These are phyloP conservation scores for Eutypa lata DNA, from an alignment of 2,329 filamentous ascomycete species.

Conservation along the genomic window DNA sequence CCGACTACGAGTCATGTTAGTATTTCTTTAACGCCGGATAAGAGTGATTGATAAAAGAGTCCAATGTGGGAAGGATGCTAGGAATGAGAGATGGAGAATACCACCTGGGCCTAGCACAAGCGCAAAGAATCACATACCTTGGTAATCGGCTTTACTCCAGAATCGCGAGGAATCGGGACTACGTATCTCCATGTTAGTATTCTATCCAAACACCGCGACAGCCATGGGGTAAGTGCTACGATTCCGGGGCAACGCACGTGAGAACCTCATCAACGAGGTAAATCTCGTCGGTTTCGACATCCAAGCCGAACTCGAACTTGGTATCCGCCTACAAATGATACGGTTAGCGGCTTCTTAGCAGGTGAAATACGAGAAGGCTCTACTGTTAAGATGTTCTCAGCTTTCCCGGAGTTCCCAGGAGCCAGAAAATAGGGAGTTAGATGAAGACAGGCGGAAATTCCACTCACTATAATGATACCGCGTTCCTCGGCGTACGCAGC, in stretches of 20 bases:
- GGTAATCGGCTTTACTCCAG: slow-evolving; percentile 63
- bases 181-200: neutral
- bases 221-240: slow-evolving; percentile 25
- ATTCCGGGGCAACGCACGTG: slow-evolving; percentile 58
- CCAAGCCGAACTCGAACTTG: slow-evolving; percentile 51
- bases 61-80: too few species aligned
- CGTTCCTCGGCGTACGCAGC: slow-evolving; percentile 60
- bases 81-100: too few species aligned
- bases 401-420: neutral
- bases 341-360: neutral
- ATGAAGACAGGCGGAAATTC: neutral
- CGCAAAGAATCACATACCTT: slow-evolving; percentile 22
- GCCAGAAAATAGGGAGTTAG: neutral
- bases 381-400: too few species aligned
- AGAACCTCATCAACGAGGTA: slow-evolving; percentile 82
- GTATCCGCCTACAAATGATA: slow-evolving; percentile 17
- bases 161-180: slow-evolving; percentile 76
- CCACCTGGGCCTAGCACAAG: too few species aligned
- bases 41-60: neutral
- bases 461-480: slow-evolving; percentile 71
- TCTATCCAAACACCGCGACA: neutral
- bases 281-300: slow-evolving; percentile 62
- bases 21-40: neutral
- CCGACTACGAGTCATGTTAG: slow-evolving; percentile 3
- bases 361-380: too few species aligned